A percentile compares a stretch with the other conserved stretches of the same genome.
Evolutionary conservation across 2,329 filamentous ascomycete species (phyloP).

Genomic region (Aaosphaeria pasadenensis): DNA sequence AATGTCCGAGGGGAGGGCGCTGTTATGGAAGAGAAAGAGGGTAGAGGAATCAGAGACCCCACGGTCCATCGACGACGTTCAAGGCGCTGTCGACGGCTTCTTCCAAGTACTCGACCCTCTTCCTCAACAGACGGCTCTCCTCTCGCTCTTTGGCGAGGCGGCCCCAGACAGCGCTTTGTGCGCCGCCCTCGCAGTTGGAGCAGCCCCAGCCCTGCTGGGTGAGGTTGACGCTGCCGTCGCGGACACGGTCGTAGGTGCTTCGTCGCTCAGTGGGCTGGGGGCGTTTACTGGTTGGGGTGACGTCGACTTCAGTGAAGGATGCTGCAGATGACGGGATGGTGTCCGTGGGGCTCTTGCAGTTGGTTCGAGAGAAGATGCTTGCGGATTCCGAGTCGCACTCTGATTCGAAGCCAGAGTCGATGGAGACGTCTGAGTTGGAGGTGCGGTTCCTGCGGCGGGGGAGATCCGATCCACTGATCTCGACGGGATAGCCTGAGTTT

Average conservation of each 20-base stretch:
- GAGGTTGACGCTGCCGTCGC: slow-evolving; percentile 35
- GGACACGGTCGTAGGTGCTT: slow-evolving; percentile 39
- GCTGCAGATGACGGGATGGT: slow-evolving; percentile 33
- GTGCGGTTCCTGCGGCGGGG: slow-evolving; percentile 29
- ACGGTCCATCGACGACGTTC: slow-evolving; percentile 46
- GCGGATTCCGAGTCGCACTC: slow-evolving; percentile 52
- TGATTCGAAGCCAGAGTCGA: slow-evolving; percentile 60
- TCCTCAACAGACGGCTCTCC: slow-evolving; percentile 54
- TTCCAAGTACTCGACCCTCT: slow-evolving; percentile 53
- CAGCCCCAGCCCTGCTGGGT: slow-evolving; percentile 28
- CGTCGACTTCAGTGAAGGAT: slow-evolving; percentile 31
- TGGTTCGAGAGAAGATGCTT: slow-evolving; percentile 38
- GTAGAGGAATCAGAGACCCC: slow-evolving; percentile 5
- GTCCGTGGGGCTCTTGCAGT: slow-evolving; percentile 36
- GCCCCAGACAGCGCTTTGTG: slow-evolving; percentile 49
- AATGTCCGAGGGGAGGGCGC: no score
- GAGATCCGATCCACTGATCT: slow-evolving; percentile 1
- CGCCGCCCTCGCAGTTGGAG: slow-evolving; percentile 34
- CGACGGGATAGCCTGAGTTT: slow-evolving; percentile 4
- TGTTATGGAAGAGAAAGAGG: no score
- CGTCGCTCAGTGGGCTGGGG: slow-evolving; percentile 26
- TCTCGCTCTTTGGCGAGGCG: slow-evolving; percentile 51
- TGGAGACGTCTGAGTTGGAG: slow-evolving; percentile 33
- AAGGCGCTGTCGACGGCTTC: slow-evolving; percentile 56
- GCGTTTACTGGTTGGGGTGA: slow-evolving; percentile 19